Conservation (phyloP, 2,329 filamentous ascomycete genomes). For the Graphilbum fragrans region DNA sequence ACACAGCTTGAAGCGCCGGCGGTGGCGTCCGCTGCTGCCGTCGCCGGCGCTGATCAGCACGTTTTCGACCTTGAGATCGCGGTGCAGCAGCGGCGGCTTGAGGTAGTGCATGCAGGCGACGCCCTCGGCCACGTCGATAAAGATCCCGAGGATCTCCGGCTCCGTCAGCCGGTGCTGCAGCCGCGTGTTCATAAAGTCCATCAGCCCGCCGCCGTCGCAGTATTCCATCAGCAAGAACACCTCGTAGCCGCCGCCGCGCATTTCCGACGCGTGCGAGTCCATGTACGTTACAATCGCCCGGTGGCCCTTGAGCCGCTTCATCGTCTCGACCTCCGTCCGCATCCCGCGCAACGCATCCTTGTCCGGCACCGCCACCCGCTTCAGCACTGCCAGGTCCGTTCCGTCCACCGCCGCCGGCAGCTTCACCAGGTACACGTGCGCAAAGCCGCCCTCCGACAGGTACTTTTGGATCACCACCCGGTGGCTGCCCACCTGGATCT, state of each 20-base stretch:
- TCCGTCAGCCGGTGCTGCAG: conserved; percentile 93
- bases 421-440: conserved; percentile 94
- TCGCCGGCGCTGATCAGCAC: conserved; percentile 62
- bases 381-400: conserved; percentile 73
- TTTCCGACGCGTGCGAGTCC: conserved; percentile 92
- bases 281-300: conserved; percentile 94
- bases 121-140: conserved; percentile 88
- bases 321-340: conserved; percentile 97
- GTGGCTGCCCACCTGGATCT: conserved; percentile 90
- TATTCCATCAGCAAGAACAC: conserved; percentile 98
- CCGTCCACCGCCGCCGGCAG: conserved; percentile 66
- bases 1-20: conserved; percentile 77
- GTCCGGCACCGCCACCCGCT: conserved; percentile 92
- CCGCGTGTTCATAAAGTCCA: conserved; percentile 99
- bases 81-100: conserved; percentile 81
- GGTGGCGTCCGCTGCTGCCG: conserved; percentile 33
- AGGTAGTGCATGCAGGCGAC: conserved; percentile 99
- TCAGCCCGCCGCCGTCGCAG: conserved; percentile 86
- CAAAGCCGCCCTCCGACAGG: conserved; percentile 94
- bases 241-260: conserved; percentile 78
- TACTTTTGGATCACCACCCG: conserved; percentile 93
- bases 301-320: conserved; percentile 98
- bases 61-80: conserved; percentile 96
- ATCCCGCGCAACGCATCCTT: conserved; percentile 90
- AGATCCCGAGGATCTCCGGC: conserved; percentile 94